Base-by-base conservation (phyloP, 805 yeast species). In the Debaryomyces maramus region DNA sequence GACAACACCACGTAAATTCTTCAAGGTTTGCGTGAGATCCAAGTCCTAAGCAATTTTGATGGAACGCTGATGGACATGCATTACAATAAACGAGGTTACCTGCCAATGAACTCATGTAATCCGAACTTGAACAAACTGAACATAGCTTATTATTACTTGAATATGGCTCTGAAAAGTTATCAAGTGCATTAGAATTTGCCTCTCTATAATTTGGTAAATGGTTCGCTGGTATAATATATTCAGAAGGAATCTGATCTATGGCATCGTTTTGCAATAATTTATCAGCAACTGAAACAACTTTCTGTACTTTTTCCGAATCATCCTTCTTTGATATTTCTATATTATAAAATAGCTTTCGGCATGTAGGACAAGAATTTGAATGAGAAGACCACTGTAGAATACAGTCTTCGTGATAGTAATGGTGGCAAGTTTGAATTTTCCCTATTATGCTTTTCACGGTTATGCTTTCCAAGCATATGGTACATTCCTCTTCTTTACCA, bases 361-460 rank as follows among this genome's bases (percentile, higher is more conserved):
- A 81, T 4, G 80, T 74, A 2, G 87, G 87, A 51, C 86, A 80
- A 38, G 73, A 67, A 53, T 76, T 78, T 17, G 83, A 77, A 28
- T 75, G 68, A 27, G 65, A 57, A 15, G 75, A 58, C 90, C 90
- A 84, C 20, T 70, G 66, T 24, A 67, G 48, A 26, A 83, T 70
- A 49, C 90, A 84, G 11, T 61, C 50, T 3, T 72, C 63, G 55
- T 84, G 90, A 51, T 78, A 82, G 39, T 50, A 52, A 55, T 82
- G 87, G 24, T 60, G 56, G 53, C 87, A 83, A 7, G 41, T 41
- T 9, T 44, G 47, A 23, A 65, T 49, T 3, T 51, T 41, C 3
- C 70, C 72, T 14, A 62, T 39, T 9, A 32, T 29, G 15, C 50
- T 49, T 9, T 36, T 27, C 9, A 23, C 38, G 7, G 18, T 32